Base-by-base conservation (phyloP, 2,329 filamentous ascomycete species). In the Fonsecaea pugnacius region DNA sequence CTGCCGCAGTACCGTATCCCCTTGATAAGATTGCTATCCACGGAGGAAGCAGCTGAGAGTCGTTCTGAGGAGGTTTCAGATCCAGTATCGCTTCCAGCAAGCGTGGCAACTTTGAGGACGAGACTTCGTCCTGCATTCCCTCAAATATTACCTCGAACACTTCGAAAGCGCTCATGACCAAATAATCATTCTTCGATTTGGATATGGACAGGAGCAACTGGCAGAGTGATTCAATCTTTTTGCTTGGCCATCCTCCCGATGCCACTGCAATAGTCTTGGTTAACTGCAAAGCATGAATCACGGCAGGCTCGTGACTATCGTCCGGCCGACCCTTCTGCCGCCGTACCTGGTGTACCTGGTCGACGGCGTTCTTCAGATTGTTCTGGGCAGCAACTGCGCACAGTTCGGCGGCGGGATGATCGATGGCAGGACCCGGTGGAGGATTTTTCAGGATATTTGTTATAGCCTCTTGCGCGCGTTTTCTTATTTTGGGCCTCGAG, bases 61-160 rank as follows among this genome's bases (percentile, higher is more conserved):
- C 95, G 76, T 94, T 96, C 70, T 93, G 87, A 3, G 92, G 91
- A 8, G 95, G 95, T 70, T 94, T 91, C 70, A 99, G 81, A 75
- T 98, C 93, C 12, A 90, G 89, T 70, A 99, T 96, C 58, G 95
- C 92, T 69, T 96, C 92, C 72, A 98, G 85, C 12, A 99, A 84
- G 62, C 91, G 87, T 2, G 93, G 92, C 12, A 99, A 84, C 78
- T 98, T 99, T 0, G 91, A 86, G 2, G 92, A 96, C 0, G 93
- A 91, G 55, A 93, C 84, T 70, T 96, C 92, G 70, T 93, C 90
- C 16, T 88, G 86, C 89, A 99, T 93, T 7, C 92, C 90, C 71
- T 90, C 89, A 70, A 99, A 98, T 51, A 98, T 96, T 76, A 96
- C 90, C 76, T 99, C 95, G 72, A 99, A 99, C 3, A 98, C 94